These are phyloP conservation scores for Chrysosporium keratinophilum DNA, from an alignment of 2,329 filamentous ascomycete species.

Conservation along the genomic window DNA sequence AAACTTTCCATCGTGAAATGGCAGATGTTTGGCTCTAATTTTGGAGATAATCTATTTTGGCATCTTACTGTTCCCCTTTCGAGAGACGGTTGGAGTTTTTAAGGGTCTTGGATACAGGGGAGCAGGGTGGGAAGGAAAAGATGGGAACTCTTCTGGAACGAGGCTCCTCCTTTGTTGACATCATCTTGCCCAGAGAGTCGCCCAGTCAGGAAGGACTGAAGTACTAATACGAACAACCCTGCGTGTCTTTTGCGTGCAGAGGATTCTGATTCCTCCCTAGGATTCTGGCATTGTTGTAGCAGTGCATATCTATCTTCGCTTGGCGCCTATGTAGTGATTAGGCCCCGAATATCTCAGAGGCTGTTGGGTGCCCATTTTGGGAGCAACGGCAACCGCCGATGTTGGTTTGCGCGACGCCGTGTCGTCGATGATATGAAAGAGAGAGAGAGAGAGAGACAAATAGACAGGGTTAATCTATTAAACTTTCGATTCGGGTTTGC, in stretches of 20 bases:
- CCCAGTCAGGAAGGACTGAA: neutral
- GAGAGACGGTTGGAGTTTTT: neutral
- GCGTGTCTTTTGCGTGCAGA: neutral
- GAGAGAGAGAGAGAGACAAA: no score
- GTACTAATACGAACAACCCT: neutral
- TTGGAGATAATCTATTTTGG: neutral
- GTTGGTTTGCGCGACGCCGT: no score
- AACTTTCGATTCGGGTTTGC: neutral
- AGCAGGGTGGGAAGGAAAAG: constrained; percentile 1
- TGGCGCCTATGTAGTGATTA: no score
- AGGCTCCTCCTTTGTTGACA: neutral
- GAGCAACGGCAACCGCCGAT: no score
- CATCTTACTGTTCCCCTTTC: neutral
- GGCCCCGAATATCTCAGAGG: no score
- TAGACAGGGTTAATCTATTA: neutral
- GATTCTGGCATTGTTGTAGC: neutral
- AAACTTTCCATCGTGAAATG: neutral
- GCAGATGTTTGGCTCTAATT: neutral
- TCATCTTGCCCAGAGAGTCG: neutral
- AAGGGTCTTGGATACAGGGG: neutral
- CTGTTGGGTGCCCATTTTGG: no score
- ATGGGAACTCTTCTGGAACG: neutral
- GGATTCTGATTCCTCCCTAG: neutral
- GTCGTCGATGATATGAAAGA: no score
- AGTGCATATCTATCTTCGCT: neutral